phyloP scores from a whole-genome alignment of 2,329 filamentous ascomycete species.

The Pyrenochaeta sp. region DNA sequence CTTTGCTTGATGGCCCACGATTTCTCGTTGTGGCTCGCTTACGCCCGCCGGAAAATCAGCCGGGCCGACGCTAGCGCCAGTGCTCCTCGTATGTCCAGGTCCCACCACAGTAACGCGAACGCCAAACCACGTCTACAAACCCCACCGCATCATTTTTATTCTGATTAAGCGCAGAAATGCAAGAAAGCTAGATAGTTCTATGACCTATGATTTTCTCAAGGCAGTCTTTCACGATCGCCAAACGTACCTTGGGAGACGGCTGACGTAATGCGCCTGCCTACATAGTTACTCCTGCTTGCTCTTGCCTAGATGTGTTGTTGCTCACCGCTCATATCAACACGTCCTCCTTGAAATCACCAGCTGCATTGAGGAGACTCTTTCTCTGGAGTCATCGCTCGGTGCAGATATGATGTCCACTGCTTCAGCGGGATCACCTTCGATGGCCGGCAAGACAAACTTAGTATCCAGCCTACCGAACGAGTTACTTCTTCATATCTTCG shows the following conservation, averaged over 20 bases:
- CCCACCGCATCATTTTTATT: neutral
- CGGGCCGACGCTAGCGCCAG: too few species aligned
- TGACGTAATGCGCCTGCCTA: neutral
- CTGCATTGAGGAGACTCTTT: neutral
- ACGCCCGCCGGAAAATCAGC: too few species aligned
- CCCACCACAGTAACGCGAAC: too few species aligned
- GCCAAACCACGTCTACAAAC: too few species aligned
- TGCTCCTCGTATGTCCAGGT: too few species aligned
- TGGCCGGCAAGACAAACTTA: neutral
- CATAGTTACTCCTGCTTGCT: neutral
- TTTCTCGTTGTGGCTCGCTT: too few species aligned
- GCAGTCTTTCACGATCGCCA: neutral
- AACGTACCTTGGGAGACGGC: neutral
- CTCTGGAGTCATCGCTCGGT: neutral
- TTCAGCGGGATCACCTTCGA: neutral
- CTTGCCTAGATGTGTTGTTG: neutral
- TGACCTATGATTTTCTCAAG: neutral
- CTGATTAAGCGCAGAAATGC: neutral
- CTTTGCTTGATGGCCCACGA: conserved; percentile 1
- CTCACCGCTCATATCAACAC: neutral
- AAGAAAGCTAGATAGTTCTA: neutral
- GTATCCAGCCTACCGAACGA: conserved; percentile 5
- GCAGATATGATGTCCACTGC: neutral
- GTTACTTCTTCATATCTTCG: conserved; percentile 3
- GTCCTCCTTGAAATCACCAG: neutral